Conservation (phyloP, 352 stramenopile genomes). For the Phytophthora tentaculata region DNA sequence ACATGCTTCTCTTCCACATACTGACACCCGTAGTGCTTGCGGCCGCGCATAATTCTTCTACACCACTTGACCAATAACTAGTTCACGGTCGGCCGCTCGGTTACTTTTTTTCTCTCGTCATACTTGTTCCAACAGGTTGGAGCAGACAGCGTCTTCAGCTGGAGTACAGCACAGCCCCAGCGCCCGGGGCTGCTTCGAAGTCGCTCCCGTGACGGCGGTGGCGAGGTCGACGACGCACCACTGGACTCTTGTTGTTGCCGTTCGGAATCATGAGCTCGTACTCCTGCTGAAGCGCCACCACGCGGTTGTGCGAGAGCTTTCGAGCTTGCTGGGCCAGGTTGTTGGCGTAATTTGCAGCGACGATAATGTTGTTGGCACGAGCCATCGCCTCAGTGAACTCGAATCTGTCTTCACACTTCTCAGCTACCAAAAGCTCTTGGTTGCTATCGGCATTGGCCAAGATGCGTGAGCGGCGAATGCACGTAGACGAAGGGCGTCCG, state of each 20-base stretch:
- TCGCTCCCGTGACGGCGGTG: slow-evolving; percentile 30
- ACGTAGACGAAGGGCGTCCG: slow-evolving; percentile 7
- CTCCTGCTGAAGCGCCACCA: slow-evolving; percentile 71
- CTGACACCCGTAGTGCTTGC: slow-evolving; percentile 24
- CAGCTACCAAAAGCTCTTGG: slow-evolving; percentile 5
- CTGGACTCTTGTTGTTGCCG: slow-evolving; percentile 27
- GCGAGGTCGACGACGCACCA: slow-evolving; percentile 37
- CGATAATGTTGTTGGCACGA: slow-evolving; percentile 65
- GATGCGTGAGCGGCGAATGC: slow-evolving; percentile 34
- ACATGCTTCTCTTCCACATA: slow-evolving; percentile 37
- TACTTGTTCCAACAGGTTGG: slow-evolving; percentile 25
- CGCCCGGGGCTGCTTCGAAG: slow-evolving; percentile 12
- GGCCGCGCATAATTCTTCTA: slow-evolving; percentile 37
- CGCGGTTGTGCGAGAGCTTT: slow-evolving; percentile 69
- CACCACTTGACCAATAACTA: slow-evolving; percentile 37
- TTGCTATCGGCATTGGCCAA: slow-evolving; percentile 28
- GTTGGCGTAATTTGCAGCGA: slow-evolving; percentile 65
- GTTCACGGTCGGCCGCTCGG: slow-evolving; percentile 28
- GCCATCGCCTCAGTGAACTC: slow-evolving; percentile 60
- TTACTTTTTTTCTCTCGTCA: slow-evolving; percentile 23
- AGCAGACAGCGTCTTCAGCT: slow-evolving; percentile 27
- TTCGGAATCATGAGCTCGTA: slow-evolving; percentile 44
- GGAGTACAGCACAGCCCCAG: slow-evolving; percentile 37
- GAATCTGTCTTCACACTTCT: slow-evolving; percentile 16
- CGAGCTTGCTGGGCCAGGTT: slow-evolving; percentile 74